Evolutionary conservation across 2,329 filamentous ascomycete species (phyloP).

Genomic region (Microdochium trichocladiopsis): DNA sequence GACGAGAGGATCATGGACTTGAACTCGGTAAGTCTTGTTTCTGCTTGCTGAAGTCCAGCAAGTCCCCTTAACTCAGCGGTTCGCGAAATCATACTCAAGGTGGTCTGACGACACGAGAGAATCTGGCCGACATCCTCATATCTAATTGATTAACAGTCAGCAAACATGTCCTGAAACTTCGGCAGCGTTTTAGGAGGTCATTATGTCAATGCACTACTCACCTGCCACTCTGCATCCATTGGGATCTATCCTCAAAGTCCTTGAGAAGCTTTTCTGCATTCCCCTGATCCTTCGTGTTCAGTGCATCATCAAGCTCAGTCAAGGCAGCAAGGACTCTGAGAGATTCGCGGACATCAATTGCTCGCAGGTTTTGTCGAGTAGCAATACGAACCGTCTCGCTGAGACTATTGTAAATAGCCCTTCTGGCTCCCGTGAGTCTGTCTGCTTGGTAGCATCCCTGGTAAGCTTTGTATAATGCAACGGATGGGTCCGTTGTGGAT

Average conservation of each 20-base stretch:
- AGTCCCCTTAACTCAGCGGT: conserved; percentile 56
- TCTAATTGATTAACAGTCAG: conserved; percentile 30
- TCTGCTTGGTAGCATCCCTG: conserved; percentile 67
- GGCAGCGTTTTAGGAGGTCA: no score
- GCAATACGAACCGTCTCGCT: conserved; percentile 52
- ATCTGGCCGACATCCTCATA: conserved; percentile 75
- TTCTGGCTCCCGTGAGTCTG: conserved; percentile 43
- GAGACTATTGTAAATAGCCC: conserved; percentile 57
- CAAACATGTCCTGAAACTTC: no score
- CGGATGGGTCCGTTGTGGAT: conserved; percentile 53
- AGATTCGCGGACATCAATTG: conserved; percentile 44
- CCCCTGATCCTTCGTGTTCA: conserved; percentile 51
- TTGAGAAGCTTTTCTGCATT: conserved; percentile 57
- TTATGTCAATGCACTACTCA: conserved; percentile 43
- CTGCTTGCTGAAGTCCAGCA: conserved; percentile 52
- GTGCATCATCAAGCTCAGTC: conserved; percentile 73
- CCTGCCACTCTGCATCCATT: conserved; percentile 80
- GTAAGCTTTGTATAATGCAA: conserved; percentile 72
- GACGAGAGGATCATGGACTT: conserved; percentile 72
- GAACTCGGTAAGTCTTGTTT: conserved; percentile 66
- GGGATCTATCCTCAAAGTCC: conserved; percentile 56
- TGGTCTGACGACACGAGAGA: conserved; percentile 74
- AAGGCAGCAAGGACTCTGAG: conserved; percentile 63
- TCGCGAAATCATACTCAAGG: conserved; percentile 72
- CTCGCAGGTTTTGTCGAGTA: conserved; percentile 38